A percentile compares a stretch with the other conserved stretches of the same genome.
Evolutionary conservation across 352 stramenopile genomes (phyloP).

Genomic region (Globisporangium alternatum): DNA sequence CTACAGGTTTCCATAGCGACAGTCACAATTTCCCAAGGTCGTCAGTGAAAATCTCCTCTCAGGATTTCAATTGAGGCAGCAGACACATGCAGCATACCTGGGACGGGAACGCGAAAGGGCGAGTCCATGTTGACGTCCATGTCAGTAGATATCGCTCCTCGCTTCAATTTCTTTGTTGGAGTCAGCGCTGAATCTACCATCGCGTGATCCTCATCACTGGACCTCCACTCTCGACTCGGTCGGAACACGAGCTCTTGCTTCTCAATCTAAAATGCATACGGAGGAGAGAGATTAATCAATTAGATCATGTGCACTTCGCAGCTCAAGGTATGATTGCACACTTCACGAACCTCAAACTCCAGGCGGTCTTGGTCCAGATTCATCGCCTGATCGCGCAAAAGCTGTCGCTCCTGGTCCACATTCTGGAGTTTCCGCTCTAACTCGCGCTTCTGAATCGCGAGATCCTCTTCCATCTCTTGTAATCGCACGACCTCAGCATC

Average conservation of each 20-base stretch:
- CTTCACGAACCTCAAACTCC: conserved; percentile 42
- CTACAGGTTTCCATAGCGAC: not conserved
- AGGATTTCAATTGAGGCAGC: not conserved
- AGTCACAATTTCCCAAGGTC: not conserved
- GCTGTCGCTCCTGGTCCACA: conserved; percentile 38
- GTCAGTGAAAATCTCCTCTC: not conserved
- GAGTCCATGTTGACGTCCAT: conserved; percentile 18
- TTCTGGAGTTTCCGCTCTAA: conserved; percentile 33
- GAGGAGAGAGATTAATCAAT: not conserved
- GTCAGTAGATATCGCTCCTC: conserved; percentile 13
- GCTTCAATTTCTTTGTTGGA: conserved; percentile 15
- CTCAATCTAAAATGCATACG: conserved; percentile 23
- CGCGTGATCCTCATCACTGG: not conserved
- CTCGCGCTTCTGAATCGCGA: conserved; percentile 33
- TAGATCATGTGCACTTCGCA: not conserved
- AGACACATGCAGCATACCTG: conserved; percentile 25
- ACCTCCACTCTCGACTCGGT: not conserved
- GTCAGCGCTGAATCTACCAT: conserved; percentile 15
- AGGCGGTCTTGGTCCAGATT: conserved; percentile 65
- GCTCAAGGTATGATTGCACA: not conserved
- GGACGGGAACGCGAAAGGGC: conserved; percentile 37
- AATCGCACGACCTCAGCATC: conserved; percentile 1
- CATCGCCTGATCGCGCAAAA: conserved; percentile 46
- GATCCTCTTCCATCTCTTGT: conserved; percentile 21
- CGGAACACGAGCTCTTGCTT: conserved; percentile 38